phyloP scores from a whole-genome alignment of 768 basidiomycete genomes.

The Hemileccinum rubropunctum region DNA sequence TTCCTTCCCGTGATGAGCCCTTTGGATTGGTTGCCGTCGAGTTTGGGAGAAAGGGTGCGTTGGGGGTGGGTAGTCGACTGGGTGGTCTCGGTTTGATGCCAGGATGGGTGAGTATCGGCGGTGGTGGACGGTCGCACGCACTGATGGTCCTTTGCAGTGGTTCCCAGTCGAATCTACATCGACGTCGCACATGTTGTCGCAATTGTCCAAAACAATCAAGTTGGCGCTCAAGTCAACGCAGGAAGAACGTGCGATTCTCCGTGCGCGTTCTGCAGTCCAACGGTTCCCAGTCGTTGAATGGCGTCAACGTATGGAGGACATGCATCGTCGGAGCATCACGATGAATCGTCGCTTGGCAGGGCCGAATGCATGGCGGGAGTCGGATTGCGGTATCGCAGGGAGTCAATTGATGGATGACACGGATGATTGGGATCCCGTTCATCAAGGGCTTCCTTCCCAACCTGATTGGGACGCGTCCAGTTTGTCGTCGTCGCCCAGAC shows the following conservation, averaged over 20 bases:
- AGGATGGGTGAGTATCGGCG: constrained; percentile 73
- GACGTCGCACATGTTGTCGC: constrained; percentile 92
- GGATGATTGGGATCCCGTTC: constrained; percentile 79
- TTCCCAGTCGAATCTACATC: constrained; percentile 95
- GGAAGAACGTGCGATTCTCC: constrained; percentile 88
- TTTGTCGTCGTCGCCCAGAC: constrained; percentile 37
- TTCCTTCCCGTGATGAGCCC: constrained; percentile 94
- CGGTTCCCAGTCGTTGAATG: constrained; percentile 98
- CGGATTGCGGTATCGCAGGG: constrained; percentile 54
- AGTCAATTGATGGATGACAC: constrained; percentile 54
- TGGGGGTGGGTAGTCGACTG: constrained; percentile 91
- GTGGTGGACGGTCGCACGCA: too few species aligned
- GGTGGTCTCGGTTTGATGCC: constrained; percentile 97
- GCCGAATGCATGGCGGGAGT: constrained; percentile 71
- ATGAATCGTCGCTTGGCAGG: constrained; percentile 69
- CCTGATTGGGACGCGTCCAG: constrained; percentile 79
- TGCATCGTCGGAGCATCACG: constrained; percentile 82
- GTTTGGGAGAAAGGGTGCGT: constrained; percentile 93
- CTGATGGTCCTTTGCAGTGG: constrained; percentile 54
- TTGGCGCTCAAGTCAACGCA: constrained; percentile 87
- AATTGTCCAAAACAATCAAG: constrained; percentile 92
- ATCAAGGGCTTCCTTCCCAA: constrained; percentile 60
- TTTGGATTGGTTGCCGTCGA: constrained; percentile 96
- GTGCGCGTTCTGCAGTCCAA: constrained; percentile 90
- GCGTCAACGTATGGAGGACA: constrained; percentile 94